Evolutionary conservation across 495 filamentous ascomycete species (phyloP).

Genomic region (Neohortaea acidophila): DNA sequence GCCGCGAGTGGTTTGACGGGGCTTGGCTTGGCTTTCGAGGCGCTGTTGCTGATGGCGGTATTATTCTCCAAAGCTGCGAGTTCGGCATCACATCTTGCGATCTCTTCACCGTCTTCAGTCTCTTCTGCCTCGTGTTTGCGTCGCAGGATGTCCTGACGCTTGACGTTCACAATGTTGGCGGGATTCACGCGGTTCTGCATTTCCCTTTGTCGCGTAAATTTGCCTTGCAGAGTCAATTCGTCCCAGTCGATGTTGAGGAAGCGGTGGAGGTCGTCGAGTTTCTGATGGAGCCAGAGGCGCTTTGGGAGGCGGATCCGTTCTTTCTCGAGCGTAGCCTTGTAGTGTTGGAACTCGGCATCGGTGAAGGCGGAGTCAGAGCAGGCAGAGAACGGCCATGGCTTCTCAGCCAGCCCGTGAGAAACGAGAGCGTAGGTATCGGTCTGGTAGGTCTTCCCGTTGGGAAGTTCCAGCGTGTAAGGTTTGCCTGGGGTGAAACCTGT

Average conservation of each 20-base stretch:
- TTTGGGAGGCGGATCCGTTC: constrained; percentile 60
- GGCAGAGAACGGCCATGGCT: constrained; percentile 65
- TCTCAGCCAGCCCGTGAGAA: constrained; percentile 60
- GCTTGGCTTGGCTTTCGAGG: constrained; percentile 32
- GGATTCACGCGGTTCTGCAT: constrained; percentile 22
- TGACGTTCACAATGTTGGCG: constrained; percentile 42
- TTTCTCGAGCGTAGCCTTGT: constrained; percentile 54
- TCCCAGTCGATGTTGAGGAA: constrained; percentile 69
- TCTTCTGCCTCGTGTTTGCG: constrained; percentile 46
- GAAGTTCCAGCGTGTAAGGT: constrained; percentile 60
- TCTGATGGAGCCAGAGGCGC: constrained; percentile 44
- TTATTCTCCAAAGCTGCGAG: constrained; percentile 44
- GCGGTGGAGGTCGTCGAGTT: constrained; percentile 66
- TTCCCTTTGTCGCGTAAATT: constrained; percentile 48
- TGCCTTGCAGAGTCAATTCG: constrained; percentile 58
- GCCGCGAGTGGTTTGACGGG: constrained; percentile 13
- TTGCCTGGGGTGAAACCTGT: constrained; percentile 59
- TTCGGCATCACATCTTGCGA: constrained; percentile 46
- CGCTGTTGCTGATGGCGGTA: constrained; percentile 18
- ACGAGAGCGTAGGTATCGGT: constrained; percentile 62
- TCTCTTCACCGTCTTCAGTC: constrained; percentile 44
- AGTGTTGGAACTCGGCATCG: constrained; percentile 69
- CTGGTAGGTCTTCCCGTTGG: constrained; percentile 51
- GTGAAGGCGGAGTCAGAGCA: constrained; percentile 65
- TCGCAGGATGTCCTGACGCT: constrained; percentile 46